Conservation (phyloP, 192 early-diverging fungal genomes). For the Obelidium mucronatum region DNA sequence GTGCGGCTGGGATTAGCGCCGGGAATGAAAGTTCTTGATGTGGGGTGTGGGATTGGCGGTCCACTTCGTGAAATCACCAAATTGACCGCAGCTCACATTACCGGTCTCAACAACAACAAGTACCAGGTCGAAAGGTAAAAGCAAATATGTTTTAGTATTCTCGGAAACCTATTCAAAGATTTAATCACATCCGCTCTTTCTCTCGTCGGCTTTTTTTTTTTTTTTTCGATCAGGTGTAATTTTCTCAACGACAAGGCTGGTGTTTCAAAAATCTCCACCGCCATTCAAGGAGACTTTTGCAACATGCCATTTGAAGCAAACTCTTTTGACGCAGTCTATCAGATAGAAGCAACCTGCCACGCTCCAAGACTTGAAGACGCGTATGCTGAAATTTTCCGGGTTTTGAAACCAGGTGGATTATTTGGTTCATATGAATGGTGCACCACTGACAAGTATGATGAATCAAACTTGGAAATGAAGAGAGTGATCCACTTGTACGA, state of each 20-base stretch:
- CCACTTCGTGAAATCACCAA: slow-evolving; percentile 92
- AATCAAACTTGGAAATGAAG: slow-evolving; percentile 72
- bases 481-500: slow-evolving; percentile 85
- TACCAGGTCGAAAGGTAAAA: slow-evolving; percentile 87
- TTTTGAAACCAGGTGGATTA: slow-evolving; percentile 89
- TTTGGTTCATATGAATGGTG: slow-evolving; percentile 98
- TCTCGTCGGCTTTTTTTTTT: no score
- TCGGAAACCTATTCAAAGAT: slow-evolving; percentile 60
- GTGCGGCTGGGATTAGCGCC: slow-evolving; percentile 72
- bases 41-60: slow-evolving; percentile 97
- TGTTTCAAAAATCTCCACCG: no score
- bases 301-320: no score
- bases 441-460: slow-evolving; percentile 89
- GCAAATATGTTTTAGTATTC: slow-evolving; percentile 73
- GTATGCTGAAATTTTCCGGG: slow-evolving; percentile 89
- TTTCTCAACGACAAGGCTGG: no score
- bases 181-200: no score
- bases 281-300: no score
- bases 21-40: slow-evolving; percentile 83
- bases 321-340: slow-evolving; percentile 91
- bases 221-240: no score
- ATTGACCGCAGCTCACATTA: slow-evolving; percentile 88
- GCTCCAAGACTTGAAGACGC: slow-evolving; percentile 83
- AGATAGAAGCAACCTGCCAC: slow-evolving; percentile 96
- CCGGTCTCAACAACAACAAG: slow-evolving; percentile 97